Percentiles rank a stretch among this genome's conserved stretches.
These are phyloP conservation scores for Paxillus involutus DNA, from an alignment of 768 basidiomycete genomes.

Conservation along the genomic window DNA sequence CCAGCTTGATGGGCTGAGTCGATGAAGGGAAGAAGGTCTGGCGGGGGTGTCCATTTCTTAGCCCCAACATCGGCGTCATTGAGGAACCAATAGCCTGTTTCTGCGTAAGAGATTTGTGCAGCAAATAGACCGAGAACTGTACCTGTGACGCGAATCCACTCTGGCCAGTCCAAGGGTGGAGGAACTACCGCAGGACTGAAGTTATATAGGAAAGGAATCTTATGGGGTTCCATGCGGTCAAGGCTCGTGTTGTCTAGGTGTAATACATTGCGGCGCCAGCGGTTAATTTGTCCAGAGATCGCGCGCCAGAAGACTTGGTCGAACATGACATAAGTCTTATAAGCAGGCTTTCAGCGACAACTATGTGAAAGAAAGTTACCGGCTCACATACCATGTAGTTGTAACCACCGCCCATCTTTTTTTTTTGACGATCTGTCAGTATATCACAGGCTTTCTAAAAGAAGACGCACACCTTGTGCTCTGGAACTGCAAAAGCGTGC, in stretches of 20 bases:
- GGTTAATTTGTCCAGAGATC: conserved; percentile 90
- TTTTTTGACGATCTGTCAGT: conserved; percentile 12
- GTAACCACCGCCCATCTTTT: conserved; percentile 91
- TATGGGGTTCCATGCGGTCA: conserved; percentile 96
- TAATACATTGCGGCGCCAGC: conserved; percentile 82
- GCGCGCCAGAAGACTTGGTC: conserved; percentile 98
- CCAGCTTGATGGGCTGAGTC: conserved; percentile 67
- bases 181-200: conserved; percentile 91
- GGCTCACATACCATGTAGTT: conserved; percentile 87
- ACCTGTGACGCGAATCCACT: conserved; percentile 97
- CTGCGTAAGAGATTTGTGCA: conserved; percentile 6
- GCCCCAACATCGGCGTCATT: conserved; percentile 88
- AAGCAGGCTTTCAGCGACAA: conserved; percentile 2
- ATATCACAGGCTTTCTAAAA: conserved; percentile 2
- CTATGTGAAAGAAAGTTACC: background rate
- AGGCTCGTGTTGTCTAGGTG: conserved; percentile 79
- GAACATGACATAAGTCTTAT: conserved; percentile 91
- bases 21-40: conserved; percentile 80
- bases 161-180: conserved; percentile 96
- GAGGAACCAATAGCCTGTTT: conserved; percentile 92
- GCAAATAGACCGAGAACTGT: conserved; percentile 11
- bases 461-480: conserved; percentile 66
- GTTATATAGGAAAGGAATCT: conserved; percentile 97
- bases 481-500: conserved; percentile 97
- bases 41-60: conserved; percentile 87